A percentile compares a stretch with the other conserved stretches of the same genome.
phyloP scores from a whole-genome alignment of 2,329 filamentous ascomycete species.

The Boeremia exigua region DNA sequence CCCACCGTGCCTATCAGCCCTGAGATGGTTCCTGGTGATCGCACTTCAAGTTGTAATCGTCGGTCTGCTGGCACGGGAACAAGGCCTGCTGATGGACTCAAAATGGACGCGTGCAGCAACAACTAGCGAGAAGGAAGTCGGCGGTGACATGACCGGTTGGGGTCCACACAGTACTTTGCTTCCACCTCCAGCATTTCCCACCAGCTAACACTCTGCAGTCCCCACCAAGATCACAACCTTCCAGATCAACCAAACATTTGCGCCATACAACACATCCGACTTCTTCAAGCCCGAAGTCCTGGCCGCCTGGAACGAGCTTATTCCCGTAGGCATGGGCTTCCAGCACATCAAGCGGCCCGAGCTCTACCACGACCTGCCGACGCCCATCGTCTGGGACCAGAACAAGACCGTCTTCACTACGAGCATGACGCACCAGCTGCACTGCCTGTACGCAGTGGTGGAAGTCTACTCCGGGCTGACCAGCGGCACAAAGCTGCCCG shows the following conservation, averaged over 20 bases:
- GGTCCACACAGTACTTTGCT: conserved; percentile 36
- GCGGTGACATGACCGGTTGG: conserved; percentile 44
- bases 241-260: conserved; percentile 43
- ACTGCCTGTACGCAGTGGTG: conserved; percentile 44
- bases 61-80: conserved; percentile 38
- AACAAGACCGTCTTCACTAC: conserved; percentile 45
- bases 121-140: conserved; percentile 38
- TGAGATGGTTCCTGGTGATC: conserved; percentile 41
- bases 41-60: conserved; percentile 40
- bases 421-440: conserved; percentile 44
- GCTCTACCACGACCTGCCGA: conserved; percentile 42
- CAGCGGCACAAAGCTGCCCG: conserved; percentile 31
- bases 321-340: conserved; percentile 44
- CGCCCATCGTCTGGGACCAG: conserved; percentile 40
- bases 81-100: conserved; percentile 33
- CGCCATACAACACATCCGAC: conserved; percentile 44
- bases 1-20: conserved; percentile 20
- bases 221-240: conserved; percentile 44
- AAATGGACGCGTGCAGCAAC: conserved; percentile 25
- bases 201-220: conserved; percentile 22
- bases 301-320: conserved; percentile 42
- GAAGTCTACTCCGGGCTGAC: conserved; percentile 40
- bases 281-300: conserved; percentile 44
- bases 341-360: conserved; percentile 36
- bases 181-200: not conserved